phyloP scores from a whole-genome alignment of 1,284 basidiomycete species.

The Irpex rosettiformis region DNA sequence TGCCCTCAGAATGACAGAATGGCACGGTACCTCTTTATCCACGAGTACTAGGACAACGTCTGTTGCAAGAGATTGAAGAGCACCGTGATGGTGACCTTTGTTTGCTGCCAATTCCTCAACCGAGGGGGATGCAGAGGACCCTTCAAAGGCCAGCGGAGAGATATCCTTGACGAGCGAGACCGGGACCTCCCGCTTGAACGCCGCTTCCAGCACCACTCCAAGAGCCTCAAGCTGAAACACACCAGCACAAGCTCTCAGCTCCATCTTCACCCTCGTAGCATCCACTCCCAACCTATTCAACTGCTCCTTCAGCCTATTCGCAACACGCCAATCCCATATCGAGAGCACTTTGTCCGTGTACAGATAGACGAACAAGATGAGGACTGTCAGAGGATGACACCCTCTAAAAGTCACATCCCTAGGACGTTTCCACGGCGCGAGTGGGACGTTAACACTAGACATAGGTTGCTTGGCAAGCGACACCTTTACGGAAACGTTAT shows the following conservation, averaged over 20 bases:
- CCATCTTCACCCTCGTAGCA: slow-evolving; percentile 52
- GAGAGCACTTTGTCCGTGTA: slow-evolving; percentile 83
- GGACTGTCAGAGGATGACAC: slow-evolving; percentile 61
- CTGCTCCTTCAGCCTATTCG: slow-evolving; percentile 20
- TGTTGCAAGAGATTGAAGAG: no score
- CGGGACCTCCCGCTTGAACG: slow-evolving; percentile 44
- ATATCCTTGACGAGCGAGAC: slow-evolving; percentile 51
- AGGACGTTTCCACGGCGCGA: slow-evolving; percentile 9
- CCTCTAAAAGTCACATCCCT: slow-evolving; percentile 41
- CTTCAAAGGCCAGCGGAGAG: slow-evolving; percentile 18
- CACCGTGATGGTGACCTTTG: no score
- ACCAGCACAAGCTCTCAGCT: slow-evolving; percentile 54
- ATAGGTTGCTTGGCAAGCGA: slow-evolving; percentile 24
- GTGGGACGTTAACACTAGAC: not conserved
- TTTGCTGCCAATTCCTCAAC: no score
- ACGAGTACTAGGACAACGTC: slow-evolving; percentile 78
- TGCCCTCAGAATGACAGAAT: slow-evolving; percentile 78
- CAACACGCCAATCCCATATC: slow-evolving; percentile 82
- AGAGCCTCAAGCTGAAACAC: slow-evolving; percentile 56
- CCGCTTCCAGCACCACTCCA: slow-evolving; percentile 47
- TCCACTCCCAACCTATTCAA: slow-evolving; percentile 35
- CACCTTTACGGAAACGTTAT: not conserved
- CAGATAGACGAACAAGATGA: slow-evolving; percentile 83
- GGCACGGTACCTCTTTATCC: slow-evolving; percentile 66
- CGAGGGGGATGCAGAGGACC: not conserved